Evolutionary conservation across 2,329 filamentous ascomycete genomes (phyloP).

Genomic region (Aspergillus quadrilineatus): DNA sequence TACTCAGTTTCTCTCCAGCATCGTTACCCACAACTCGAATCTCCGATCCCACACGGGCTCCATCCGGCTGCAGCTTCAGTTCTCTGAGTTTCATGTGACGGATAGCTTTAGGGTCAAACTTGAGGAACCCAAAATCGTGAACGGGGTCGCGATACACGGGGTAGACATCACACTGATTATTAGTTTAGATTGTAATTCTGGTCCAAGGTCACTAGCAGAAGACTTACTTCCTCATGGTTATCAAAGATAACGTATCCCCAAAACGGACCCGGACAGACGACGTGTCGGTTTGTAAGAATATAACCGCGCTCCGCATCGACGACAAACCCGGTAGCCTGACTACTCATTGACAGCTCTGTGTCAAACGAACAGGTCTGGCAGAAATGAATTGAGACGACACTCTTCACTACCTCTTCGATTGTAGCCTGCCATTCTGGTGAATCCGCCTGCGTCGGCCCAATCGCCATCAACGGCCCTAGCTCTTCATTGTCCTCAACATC

Average conservation of each 20-base stretch:
- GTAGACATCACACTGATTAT: conserved; percentile 75
- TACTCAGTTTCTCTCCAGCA: conserved; percentile 96
- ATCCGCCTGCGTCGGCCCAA: conserved; percentile 56
- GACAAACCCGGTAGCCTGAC: conserved; percentile 95
- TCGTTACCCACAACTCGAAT: conserved; percentile 98
- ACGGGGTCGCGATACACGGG: conserved; percentile 97
- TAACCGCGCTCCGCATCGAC: conserved; percentile 92
- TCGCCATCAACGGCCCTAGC: conserved; percentile 44
- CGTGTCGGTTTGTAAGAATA: conserved; percentile 85
- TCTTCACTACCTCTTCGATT: conserved; percentile 89
- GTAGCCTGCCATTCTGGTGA: conserved; percentile 92
- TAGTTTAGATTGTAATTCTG: background rate
- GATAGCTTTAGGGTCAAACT: conserved; percentile 93
- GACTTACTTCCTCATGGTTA: conserved; percentile 77
- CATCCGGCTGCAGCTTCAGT: conserved; percentile 77
- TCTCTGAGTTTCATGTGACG: conserved; percentile 93
- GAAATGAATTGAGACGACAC: conserved; percentile 98
- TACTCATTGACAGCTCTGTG: conserved; percentile 89
- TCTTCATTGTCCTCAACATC: conserved; percentile 48
- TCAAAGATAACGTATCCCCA: conserved; percentile 99
- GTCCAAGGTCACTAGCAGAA: no score
- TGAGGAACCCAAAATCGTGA: conserved; percentile 95
- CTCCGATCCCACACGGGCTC: conserved; percentile 83
- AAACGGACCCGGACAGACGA: conserved; percentile 92
- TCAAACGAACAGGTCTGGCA: conserved; percentile 98